These are phyloP conservation scores for Tetrahymena thermophila DNA, from an alignment of 73 alveolate species.

Conservation along the genomic window DNA sequence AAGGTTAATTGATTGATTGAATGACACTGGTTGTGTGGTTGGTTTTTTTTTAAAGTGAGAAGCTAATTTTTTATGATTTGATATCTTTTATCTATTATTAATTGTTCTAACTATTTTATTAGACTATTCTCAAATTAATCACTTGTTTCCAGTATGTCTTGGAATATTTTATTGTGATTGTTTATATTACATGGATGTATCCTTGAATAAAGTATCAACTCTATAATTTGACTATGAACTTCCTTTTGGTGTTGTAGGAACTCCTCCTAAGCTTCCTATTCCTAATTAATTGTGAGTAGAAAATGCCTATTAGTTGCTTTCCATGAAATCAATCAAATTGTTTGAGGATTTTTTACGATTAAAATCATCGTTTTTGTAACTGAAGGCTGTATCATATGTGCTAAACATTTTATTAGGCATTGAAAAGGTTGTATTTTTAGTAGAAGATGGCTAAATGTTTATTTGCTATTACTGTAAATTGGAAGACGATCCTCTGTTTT, in stretches of 20 bases:
- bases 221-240: neutral
- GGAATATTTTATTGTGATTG: neutral
- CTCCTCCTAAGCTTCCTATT: neutral
- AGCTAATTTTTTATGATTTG: neutral
- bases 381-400: neutral
- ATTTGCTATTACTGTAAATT: neutral
- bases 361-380: neutral
- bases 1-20: neutral
- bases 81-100: too few species aligned
- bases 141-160: neutral
- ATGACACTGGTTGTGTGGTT: too few species aligned
- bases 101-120: too few species aligned
- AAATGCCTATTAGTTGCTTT: neutral
- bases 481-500: neutral
- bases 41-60: too few species aligned
- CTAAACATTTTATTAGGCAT: neutral
- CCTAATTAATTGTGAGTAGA: neutral
- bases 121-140: neutral
- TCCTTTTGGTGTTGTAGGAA: neutral
- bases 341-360: neutral
- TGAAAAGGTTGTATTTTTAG: neutral
- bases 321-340: neutral
- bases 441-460: neutral
- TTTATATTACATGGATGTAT: neutral
- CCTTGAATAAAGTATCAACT: neutral